A percentile compares a stretch with the other conserved stretches of the same genome.
These are phyloP conservation scores for Colletotrichum sp. DNA, from an alignment of 2,329 filamentous ascomycete species.

Conservation along the genomic window DNA sequence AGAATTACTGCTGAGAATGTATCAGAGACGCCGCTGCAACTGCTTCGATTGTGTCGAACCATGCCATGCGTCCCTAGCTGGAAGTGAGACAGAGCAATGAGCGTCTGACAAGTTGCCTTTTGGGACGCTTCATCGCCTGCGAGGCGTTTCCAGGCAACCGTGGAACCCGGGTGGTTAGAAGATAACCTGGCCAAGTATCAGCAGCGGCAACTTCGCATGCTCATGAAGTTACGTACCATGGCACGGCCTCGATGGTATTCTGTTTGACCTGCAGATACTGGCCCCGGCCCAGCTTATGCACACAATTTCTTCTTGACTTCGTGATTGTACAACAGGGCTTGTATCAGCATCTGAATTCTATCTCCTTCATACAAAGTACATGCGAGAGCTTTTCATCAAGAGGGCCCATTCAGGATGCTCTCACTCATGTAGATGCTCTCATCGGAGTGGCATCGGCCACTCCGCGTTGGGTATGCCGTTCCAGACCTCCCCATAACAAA, in stretches of 20 bases:
- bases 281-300: neutral
- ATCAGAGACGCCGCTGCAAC: neutral
- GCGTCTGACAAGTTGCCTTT: neutral
- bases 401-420: neutral
- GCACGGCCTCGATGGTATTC: neutral
- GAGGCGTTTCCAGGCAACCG: neutral
- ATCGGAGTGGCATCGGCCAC: neutral
- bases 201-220: neutral
- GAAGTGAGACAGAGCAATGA: neutral
- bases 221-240: neutral
- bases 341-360: conserved; percentile 17
- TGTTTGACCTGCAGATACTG: neutral
- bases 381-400: conserved; percentile 14
- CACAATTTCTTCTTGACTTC: neutral
- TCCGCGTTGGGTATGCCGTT: conserved; percentile 9
- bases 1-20: neutral
- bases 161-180: neutral
- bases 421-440: conserved; percentile 8
- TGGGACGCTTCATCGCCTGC: neutral
- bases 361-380: conserved; percentile 25
- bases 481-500: conserved; percentile 14
- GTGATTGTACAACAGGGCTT: neutral
- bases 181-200: neutral
- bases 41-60: neutral
- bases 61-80: neutral